These are phyloP conservation scores for Cutaneotrichosporon dermatis DNA, from an alignment of 1,284 basidiomycete species.

Conservation along the genomic window DNA sequence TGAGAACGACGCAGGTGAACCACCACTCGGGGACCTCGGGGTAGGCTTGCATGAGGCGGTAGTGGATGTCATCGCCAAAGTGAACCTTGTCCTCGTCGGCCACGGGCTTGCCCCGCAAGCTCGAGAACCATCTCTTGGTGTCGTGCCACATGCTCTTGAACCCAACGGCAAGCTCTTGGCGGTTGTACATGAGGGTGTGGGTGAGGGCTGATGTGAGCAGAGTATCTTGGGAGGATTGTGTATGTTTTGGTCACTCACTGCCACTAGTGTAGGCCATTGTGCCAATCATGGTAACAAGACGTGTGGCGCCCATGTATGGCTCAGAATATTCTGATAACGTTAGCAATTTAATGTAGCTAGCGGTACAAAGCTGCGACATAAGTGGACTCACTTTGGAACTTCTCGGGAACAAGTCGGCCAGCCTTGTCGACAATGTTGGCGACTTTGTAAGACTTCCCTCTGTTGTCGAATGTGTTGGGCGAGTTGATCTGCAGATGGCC, in stretches of 20 bases:
- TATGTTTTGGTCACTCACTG: slow-evolving; percentile 5
- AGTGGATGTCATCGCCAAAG: slow-evolving; percentile 77
- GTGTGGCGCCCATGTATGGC: slow-evolving; percentile 14
- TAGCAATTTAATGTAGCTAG: not conserved
- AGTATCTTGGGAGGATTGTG: slow-evolving; percentile 15
- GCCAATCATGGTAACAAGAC: slow-evolving; percentile 7
- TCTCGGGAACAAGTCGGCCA: slow-evolving; percentile 9
- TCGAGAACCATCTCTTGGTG: slow-evolving; percentile 3
- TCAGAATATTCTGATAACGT: slow-evolving; percentile 6
- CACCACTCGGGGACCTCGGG: slow-evolving; percentile 95
- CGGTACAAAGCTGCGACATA: no score
- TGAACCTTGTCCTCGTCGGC: not conserved
- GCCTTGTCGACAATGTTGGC: slow-evolving; percentile 12
- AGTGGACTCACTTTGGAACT: slow-evolving; percentile 10
- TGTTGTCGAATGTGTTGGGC: slow-evolving; percentile 14
- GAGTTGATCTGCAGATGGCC: slow-evolving; percentile 76
- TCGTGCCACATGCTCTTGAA: slow-evolving; percentile 25
- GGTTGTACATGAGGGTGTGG: slow-evolving; percentile 47
- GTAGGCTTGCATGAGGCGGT: slow-evolving; percentile 87
- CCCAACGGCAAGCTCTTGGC: slow-evolving; percentile 44
- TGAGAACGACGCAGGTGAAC: slow-evolving; percentile 65
- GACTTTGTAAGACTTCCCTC: slow-evolving; percentile 7
- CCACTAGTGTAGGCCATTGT: slow-evolving; percentile 16
- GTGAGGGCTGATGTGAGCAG: slow-evolving; percentile 3
- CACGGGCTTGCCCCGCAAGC: not conserved